A percentile compares a stretch with the other conserved stretches of the same genome.
phyloP scores from a whole-genome alignment of 495 filamentous ascomycete species.

The Recurvomyces mirabilis region DNA sequence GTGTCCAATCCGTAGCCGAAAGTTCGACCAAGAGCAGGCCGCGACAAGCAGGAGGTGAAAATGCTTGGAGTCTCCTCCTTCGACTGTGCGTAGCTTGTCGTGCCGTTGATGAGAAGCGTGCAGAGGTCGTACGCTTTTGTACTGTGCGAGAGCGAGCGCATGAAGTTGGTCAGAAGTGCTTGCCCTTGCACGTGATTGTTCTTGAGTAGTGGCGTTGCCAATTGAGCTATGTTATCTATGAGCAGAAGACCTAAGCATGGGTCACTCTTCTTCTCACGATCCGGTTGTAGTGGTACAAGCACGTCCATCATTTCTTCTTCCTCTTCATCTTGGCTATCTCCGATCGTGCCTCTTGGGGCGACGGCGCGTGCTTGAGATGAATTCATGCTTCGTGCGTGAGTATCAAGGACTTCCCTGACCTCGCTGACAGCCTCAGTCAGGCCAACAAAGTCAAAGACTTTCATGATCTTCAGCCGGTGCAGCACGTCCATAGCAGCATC shows the following conservation, averaged over 20 bases:
- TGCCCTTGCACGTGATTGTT: conserved; percentile 20
- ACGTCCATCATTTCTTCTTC: conserved; percentile 21
- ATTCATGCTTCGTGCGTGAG: not conserved
- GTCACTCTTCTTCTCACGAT: not conserved
- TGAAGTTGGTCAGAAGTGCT: conserved; percentile 24
- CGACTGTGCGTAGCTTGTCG: not conserved
- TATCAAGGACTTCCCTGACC: conserved; percentile 25
- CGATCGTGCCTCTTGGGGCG: conserved; percentile 8
- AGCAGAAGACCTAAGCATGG: conserved; percentile 20
- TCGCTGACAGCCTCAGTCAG: conserved; percentile 45
- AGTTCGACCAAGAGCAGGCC: conserved; percentile 23
- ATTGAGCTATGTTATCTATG: conserved; percentile 29
- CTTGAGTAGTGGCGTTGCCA: conserved; percentile 35
- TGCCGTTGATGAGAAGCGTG: conserved; percentile 29
- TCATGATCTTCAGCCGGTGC: conserved; percentile 41
- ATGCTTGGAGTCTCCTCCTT: conserved; percentile 23
- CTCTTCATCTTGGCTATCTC: conserved; percentile 30
- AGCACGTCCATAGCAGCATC: conserved; percentile 27
- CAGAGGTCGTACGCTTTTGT: conserved; percentile 23
- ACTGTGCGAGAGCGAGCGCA: conserved; percentile 27
- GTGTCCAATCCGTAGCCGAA: conserved; percentile 24
- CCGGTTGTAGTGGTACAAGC: not conserved
- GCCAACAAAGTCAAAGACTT: conserved; percentile 50
- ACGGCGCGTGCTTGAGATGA: not conserved
- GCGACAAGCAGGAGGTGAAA: conserved; percentile 22